Conservation (phyloP, 805 yeast genomes). For the Candida parachauliodes region DNA sequence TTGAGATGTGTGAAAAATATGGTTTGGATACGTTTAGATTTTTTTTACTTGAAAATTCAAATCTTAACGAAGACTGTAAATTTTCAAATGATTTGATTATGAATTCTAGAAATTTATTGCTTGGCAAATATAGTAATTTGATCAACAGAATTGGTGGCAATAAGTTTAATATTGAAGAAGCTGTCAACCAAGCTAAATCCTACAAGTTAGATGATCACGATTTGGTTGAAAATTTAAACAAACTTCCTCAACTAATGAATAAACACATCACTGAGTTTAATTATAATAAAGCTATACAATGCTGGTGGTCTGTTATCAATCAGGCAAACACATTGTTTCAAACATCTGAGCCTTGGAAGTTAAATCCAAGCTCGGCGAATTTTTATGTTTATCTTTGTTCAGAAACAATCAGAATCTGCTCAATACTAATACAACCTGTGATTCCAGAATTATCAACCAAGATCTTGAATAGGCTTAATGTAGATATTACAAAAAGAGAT, state of each 20-base stretch:
- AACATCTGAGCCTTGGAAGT: slow-evolving; percentile 69
- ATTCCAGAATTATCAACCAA: slow-evolving; percentile 60
- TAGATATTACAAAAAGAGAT: slow-evolving; percentile 39
- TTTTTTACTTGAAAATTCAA: slow-evolving; percentile 72
- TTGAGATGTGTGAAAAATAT: slow-evolving; percentile 55
- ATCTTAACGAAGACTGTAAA: slow-evolving; percentile 74
- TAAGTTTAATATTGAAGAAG: slow-evolving; percentile 55
- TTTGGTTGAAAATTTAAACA: slow-evolving; percentile 30
- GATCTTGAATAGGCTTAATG: slow-evolving; percentile 63
- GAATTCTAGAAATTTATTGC: slow-evolving; percentile 56
- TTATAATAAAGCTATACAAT: slow-evolving; percentile 51
- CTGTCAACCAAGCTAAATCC: slow-evolving; percentile 26
- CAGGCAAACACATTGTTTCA: slow-evolving; percentile 68
- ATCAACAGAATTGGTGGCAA: slow-evolving; percentile 69
- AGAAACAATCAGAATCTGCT: slow-evolving; percentile 64
- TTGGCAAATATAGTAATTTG: slow-evolving; percentile 81
- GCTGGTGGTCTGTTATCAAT: slow-evolving; percentile 57
- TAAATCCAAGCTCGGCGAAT: slow-evolving; percentile 29
- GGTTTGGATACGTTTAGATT: slow-evolving; percentile 75
- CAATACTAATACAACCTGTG: slow-evolving; percentile 68
- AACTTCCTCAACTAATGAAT: slow-evolving; percentile 38
- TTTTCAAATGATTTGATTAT: slow-evolving; percentile 59
- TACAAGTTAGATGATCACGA: slow-evolving; percentile 18
- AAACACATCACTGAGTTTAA: slow-evolving; percentile 44
- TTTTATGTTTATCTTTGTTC: slow-evolving; percentile 59